Evolutionary conservation across 805 yeast genomes (phyloP), one percentile per base, ranked within the genome.

Genomic region (Ogataea degrootiae): DNA sequence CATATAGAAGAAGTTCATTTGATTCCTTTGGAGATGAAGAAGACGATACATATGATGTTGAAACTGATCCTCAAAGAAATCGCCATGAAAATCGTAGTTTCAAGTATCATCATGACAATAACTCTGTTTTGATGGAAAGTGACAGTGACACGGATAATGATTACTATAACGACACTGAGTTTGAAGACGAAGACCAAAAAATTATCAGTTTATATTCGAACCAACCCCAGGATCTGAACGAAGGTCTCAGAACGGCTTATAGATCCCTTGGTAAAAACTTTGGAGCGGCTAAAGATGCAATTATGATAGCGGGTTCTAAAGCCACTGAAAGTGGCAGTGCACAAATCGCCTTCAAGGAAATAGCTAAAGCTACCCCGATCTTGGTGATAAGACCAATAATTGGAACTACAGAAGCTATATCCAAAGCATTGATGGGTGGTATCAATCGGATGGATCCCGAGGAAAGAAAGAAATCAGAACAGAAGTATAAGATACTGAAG

Each of bases 401-500:
- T 56, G 98, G 97, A 2, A 89, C 96, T 0, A 86, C 97, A 0
- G 97, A 89, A 62, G 96, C 96, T 0, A 74, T 91, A 6, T 84
- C 92, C 6, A 86, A 82, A 58, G 77, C 96, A 0, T 70, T 91
- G 43, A 76, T 88, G 69, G 98, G 98, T 1, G 74, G 91, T 7
- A 82, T 89, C 37, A 90, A 89, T 61, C 85, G 84, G 51, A 67
- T 91, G 34, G 92, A 88, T 61, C 84, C 90, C 1, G 72, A 73
- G 21, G 80, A 82, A 51, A 72, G 77, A 44, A 62, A 68, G 37
- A 80, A 79, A 48, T 71, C 82, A 4, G 76, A 76, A 45, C 95
- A 87, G 52, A 86, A 86, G 64, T 87, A 87, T 60, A 80, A 79
- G 45, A 40, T 42, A 41, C 15, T 41, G 34, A 37, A 47, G 34